A percentile compares a stretch with the other conserved stretches of the same genome.
phyloP scores from a whole-genome alignment of 495 filamentous ascomycete genomes.

The Xylaria flabelliformis region DNA sequence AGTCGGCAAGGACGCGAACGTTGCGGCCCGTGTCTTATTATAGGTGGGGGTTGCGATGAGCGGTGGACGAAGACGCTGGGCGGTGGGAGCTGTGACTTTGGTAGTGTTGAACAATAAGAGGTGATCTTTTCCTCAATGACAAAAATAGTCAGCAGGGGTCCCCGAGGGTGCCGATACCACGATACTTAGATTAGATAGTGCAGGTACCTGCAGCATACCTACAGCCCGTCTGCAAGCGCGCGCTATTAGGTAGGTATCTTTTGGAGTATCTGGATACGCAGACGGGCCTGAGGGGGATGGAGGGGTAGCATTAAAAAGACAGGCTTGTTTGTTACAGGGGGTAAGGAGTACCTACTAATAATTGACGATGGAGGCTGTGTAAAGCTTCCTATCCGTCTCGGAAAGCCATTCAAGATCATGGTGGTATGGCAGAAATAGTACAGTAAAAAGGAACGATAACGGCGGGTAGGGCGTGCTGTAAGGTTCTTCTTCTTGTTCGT shows the following conservation, averaged over 20 bases:
- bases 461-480: neutral
- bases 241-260: neutral
- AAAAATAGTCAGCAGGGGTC: conserved; percentile 30
- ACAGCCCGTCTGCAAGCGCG: neutral
- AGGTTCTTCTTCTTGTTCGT: neutral
- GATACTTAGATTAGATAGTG: conserved; percentile 4
- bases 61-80: conserved; percentile 23
- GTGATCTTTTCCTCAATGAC: conserved; percentile 27
- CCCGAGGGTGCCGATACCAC: neutral
- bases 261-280: neutral
- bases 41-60: conserved; percentile 28
- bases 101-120: conserved; percentile 21
- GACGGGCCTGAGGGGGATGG: neutral
- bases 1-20: conserved; percentile 30
- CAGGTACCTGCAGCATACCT: conserved; percentile 8
- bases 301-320: conserved; percentile 7
- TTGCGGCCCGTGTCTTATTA: conserved; percentile 17
- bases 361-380: conserved; percentile 4
- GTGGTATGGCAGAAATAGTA: conserved; percentile 17
- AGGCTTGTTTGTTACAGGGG: conserved; percentile 10
- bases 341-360: conserved; percentile 16
- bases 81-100: conserved; percentile 25
- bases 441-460: neutral
- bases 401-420: neutral
- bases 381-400: neutral